A percentile compares a stretch with the other conserved stretches of the same genome.
These are phyloP conservation scores for Leccinellum rugosiceps DNA, from an alignment of 768 basidiomycete genomes.

Conservation along the genomic window DNA sequence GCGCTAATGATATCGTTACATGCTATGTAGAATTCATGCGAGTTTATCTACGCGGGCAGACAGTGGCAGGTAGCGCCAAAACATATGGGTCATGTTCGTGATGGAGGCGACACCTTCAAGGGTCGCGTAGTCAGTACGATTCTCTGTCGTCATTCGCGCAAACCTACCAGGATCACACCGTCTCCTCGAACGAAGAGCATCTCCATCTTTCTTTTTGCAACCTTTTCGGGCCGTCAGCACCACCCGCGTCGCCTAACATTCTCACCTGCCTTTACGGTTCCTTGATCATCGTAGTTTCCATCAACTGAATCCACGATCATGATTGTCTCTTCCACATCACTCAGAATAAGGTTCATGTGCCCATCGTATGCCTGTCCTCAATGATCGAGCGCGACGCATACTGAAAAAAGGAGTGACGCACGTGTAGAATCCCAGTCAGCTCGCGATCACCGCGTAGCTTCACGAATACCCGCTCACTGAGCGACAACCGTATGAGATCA, in stretches of 20 bases:
- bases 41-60: conserved; percentile 32
- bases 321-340: conserved; percentile 96
- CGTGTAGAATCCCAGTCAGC: conserved; percentile 88
- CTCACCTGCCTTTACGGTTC: conserved; percentile 61
- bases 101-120: conserved; percentile 73
- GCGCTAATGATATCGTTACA: conserved; percentile 9
- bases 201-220: conserved; percentile 90
- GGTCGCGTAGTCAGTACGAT: conserved; percentile 13
- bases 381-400: conserved; percentile 4
- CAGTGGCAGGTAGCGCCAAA: conserved; percentile 1
- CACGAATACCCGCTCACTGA: conserved; percentile 97
- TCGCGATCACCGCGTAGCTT: conserved; percentile 95
- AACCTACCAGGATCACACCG: conserved; percentile 87
- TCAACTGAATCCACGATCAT: conserved; percentile 91
- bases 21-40: conserved; percentile 2
- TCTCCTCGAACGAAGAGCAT: conserved; percentile 99
- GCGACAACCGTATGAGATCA: conserved; percentile 92
- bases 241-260: neutral
- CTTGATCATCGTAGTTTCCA: conserved; percentile 50
- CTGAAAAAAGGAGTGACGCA: conserved; percentile 38
- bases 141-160: neutral
- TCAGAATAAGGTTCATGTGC: conserved; percentile 99
- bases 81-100: conserved; percentile 50
- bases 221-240: conserved; percentile 40
- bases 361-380: conserved; percentile 89